A percentile compares a stretch with the other conserved stretches of the same genome.
Conservation (phyloP, 805 yeast species). For the Zygosaccharomyces lentus region DNA sequence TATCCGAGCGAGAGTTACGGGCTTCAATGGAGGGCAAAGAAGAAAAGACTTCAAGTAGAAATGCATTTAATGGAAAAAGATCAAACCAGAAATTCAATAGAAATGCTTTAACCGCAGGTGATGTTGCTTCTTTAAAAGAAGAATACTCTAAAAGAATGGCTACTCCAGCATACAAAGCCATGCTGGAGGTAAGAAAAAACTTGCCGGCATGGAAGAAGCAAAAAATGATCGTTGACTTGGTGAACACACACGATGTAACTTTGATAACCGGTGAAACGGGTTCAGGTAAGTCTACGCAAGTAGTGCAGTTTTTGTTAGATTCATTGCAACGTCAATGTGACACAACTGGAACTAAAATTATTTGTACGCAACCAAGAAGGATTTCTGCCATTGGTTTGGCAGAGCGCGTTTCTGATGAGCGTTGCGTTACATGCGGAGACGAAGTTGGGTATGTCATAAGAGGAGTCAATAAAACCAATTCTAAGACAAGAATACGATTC, state of each 20-base stretch:
- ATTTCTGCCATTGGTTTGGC: constrained; percentile 93
- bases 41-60: background rate
- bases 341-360: constrained; percentile 48
- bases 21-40: constrained; percentile 4
- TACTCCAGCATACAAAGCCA: constrained; percentile 36
- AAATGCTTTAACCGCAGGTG: constrained; percentile 26
- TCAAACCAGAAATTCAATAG: constrained; percentile 10
- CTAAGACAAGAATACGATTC: constrained; percentile 69
- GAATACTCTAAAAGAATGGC: constrained; percentile 36
- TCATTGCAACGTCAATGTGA: constrained; percentile 44
- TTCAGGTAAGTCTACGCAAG: constrained; percentile 94
- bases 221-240: constrained; percentile 49
- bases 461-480: constrained; percentile 72
- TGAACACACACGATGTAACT: constrained; percentile 58
- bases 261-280: constrained; percentile 96
- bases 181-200: constrained; percentile 45
- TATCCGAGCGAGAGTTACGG: constrained; percentile 24
- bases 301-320: constrained; percentile 85
- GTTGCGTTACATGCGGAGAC: constrained; percentile 43
- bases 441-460: constrained; percentile 88
- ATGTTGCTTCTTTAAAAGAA: constrained; percentile 33
- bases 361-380: constrained; percentile 95
- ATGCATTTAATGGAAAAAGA: constrained; percentile 1
- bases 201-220: constrained; percentile 84
- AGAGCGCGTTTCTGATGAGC: constrained; percentile 83